Percentiles rank a stretch among this genome's conserved stretches.
phyloP scores from a whole-genome alignment of 441 rosid genomes.

The Theobroma grandiflorum region DNA sequence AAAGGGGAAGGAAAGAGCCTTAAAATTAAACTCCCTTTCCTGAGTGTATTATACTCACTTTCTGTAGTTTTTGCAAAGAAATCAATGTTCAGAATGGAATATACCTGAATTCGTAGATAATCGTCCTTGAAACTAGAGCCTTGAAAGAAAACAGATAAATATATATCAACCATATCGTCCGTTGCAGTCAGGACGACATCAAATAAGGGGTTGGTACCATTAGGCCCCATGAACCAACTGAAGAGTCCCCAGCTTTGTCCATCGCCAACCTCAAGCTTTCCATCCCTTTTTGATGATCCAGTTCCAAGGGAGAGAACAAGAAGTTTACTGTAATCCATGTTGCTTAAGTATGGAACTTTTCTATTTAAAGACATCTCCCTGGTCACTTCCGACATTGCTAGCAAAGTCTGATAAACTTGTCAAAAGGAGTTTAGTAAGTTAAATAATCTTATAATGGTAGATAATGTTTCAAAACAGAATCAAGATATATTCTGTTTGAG shows the following conservation, averaged over 20 bases:
- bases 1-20: too few relatives aligned
- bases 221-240: conserved; percentile 31
- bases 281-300: conserved; percentile 31
- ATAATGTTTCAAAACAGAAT: not conserved
- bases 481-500: not conserved
- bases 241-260: conserved; percentile 29
- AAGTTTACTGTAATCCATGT: conserved; percentile 19
- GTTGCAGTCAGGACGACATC: conserved; percentile 24
- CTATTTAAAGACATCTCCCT: conserved; percentile 14
- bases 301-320: conserved; percentile 28
- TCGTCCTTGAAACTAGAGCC: conserved; percentile 16
- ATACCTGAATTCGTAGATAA: conserved; percentile 29
- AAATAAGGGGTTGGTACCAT: conserved; percentile 14
- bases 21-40: too few relatives aligned
- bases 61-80: too few relatives aligned
- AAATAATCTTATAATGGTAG: too few relatives aligned
- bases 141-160: conserved; percentile 21
- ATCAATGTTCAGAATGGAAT: not conserved
- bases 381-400: conserved; percentile 23
- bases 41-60: too few relatives aligned
- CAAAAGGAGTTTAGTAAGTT: not conserved
- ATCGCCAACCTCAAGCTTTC: conserved; percentile 25
- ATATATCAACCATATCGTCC: conserved; percentile 30
- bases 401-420: conserved; percentile 23
- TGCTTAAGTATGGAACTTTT: not conserved